phyloP scores from a whole-genome alignment of 441 rosid genomes.

The Populus hybrid region DNA sequence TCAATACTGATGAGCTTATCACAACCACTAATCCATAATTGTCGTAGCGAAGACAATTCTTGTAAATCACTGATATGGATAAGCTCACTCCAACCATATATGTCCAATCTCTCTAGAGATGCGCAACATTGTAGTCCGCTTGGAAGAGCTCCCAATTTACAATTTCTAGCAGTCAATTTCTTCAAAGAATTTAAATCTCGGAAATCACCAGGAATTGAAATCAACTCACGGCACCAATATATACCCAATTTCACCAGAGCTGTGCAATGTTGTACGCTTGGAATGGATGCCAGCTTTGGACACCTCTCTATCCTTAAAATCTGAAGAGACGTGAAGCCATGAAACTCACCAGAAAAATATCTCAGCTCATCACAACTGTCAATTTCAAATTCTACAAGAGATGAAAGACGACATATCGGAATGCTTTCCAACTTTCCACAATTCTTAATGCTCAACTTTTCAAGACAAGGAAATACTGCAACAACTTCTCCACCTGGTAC shows the following conservation, averaged over 20 bases:
- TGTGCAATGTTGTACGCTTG: too few species aligned
- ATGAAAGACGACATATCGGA: neutral
- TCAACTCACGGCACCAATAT: accelerated
- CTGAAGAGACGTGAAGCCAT: too few species aligned
- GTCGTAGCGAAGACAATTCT: neutral
- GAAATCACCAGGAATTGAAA: too few species aligned
- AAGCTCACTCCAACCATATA: too few species aligned
- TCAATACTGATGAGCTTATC: neutral
- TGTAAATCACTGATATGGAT: neutral
- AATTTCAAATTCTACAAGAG: conserved; percentile 9
- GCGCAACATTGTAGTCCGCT: neutral
- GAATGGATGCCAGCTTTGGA: too few species aligned
- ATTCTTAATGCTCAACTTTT: neutral
- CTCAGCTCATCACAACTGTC: neutral
- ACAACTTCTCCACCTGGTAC: neutral
- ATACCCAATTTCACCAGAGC: too few species aligned
- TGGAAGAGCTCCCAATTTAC: too few species aligned
- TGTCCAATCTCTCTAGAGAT: too few species aligned
- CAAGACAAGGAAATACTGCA: conserved; percentile 17
- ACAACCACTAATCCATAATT: accelerated
- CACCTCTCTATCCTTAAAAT: too few species aligned
- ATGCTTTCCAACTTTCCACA: conserved; percentile 1
- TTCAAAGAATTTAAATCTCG: too few species aligned
- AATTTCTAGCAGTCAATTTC: too few species aligned
- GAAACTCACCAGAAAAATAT: neutral